Evolutionary conservation across 2,329 filamentous ascomycete species (phyloP), one percentile per base, ranked within the genome.

Genomic region (Epichloe glyceriae): DNA sequence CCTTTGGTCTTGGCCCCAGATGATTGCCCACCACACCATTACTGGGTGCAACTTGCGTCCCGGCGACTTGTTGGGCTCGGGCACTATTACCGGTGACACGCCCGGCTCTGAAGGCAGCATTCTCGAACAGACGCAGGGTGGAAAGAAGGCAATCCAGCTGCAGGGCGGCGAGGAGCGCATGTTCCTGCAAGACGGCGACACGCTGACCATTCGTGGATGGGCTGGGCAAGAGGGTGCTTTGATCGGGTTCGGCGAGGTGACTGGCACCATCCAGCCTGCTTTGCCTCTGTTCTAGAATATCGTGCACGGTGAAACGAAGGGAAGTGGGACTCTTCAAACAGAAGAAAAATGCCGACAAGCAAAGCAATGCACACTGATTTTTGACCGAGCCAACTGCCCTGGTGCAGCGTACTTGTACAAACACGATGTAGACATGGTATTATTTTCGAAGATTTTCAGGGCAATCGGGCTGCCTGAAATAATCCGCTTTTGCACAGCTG

Each of bases 1-100:
- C 1, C 73, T 91, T 1, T 93, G 82, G 75, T 90, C 86, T 0
- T 93, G 88, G 70, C 77, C 85, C 0, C 88, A 93, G 62, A 90
- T 91, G 86, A 71, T 93, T 35, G 78, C 87, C 0, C 87, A 93
- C 65, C 87, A 93, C 64, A 83, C 84, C 3, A 77, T 88, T 52
- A 85, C 82, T 0, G 87, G 87, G 6, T 93, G 87, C 65, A 81
- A 83, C 7, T 74, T 93, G 67, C 76, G 80, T 5, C 75, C 82
- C 0, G 87, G 87, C 43, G 87, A 94, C 61, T 64, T 93, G 42
- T 68, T 94, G 1, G 87, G 86, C 2, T 86, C 82, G 0, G 87
- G 87, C 7, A 93, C 87, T 0, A 90, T 93, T 56, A 70, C 68
- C 0, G 86, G 87, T 5, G 76, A 78, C 5, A 71, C 82, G 53